Base-by-base conservation (phyloP, 495 filamentous ascomycete genomes). In the Bacidia gigantensis region DNA sequence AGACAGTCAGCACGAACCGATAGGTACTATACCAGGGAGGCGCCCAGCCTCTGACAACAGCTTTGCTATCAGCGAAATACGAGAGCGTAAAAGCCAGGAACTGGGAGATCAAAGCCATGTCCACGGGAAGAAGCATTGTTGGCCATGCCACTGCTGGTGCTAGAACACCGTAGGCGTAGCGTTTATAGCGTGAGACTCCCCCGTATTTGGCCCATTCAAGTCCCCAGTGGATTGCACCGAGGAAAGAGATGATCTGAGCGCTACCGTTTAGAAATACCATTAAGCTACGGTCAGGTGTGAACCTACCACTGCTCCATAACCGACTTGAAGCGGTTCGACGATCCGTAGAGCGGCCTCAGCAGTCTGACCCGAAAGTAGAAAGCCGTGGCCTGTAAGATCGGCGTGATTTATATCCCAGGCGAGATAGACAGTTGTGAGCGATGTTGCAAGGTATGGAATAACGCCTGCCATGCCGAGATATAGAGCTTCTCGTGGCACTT, bases 221-320 rank as follows among this genome's bases (percentile, higher is more conserved):
- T 57, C 86, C 86, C 93, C 93, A 97, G 67, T 98, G 92, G 60
- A 96, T 80, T 32, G 93, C 92, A 46, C 92, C 92, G 21, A 98
- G 78, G 76, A 97, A 97, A 43, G 89, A 94, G 60, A 96, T 82
- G 59, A 96, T 89, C 83, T 86, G 55, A 11, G 35, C 24, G 12
- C n/a, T n/a, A n/a, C n/a, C n/a, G n/a, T n/a, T n/a, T n/a, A n/a
- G n/a, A n/a, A n/a, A n/a, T 38, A 25, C 9, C 0, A 11, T 18
- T 18, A 23, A 45, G 11, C 17, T 17, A 45, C 42, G 5, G n/a
- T 45, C 5, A 18, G 7, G 7, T n/a, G 11, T 41, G 39, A 47
- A 73, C 86, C 68, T 65, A 89, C 86, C 48, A 95, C 81, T 42
- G 92, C 92, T 50, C 92, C 92, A 60, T 92, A 95, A 47, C 86